Percentiles rank a stretch among this genome's conserved stretches.
Conservation (phyloP, 225 moss, liverwort and hornwort species). For the Polytrichum commune region DNA sequence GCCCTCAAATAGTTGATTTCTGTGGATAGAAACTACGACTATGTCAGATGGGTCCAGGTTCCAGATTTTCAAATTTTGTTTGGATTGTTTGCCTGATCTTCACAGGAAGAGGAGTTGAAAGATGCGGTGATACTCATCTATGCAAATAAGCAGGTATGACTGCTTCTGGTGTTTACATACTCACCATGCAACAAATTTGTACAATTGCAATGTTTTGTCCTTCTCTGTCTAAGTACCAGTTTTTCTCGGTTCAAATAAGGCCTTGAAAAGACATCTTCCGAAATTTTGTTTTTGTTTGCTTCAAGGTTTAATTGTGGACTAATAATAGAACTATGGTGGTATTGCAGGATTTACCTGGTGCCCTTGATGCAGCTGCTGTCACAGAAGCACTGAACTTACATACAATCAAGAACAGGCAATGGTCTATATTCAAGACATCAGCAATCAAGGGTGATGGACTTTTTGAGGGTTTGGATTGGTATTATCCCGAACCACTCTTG, state of each 20-base stretch:
- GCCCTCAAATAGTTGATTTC: too few relatives aligned
- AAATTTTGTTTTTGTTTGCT: too few relatives aligned
- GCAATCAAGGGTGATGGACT: conserved; percentile 93
- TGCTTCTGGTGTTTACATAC: not conserved
- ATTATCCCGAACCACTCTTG: not conserved
- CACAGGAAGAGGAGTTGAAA: conserved; percentile 74
- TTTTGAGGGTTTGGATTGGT: conserved; percentile 97
- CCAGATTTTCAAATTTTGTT: too few relatives aligned
- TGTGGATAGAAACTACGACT: too few relatives aligned
- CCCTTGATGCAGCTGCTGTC: conserved; percentile 94
- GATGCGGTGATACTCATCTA: conserved; percentile 88
- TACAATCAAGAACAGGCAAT: conserved; percentile 96
- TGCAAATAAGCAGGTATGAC: conserved; percentile 83
- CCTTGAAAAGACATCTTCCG: too few relatives aligned
- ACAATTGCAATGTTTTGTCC: too few relatives aligned
- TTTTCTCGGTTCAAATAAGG: too few relatives aligned
- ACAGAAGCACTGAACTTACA: conserved; percentile 94
- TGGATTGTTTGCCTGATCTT: not conserved
- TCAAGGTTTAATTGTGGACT: too few relatives aligned
- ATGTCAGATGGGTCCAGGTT: too few relatives aligned
- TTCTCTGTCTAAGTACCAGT: too few relatives aligned
- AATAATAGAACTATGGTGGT: conserved; percentile 9
- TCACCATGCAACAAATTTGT: too few relatives aligned
- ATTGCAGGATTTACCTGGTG: conserved; percentile 92
- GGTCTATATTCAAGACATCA: conserved; percentile 98